Evolutionary conservation across 2,329 filamentous ascomycete species (phyloP).

Genomic region (Trichophaea hybrida): DNA sequence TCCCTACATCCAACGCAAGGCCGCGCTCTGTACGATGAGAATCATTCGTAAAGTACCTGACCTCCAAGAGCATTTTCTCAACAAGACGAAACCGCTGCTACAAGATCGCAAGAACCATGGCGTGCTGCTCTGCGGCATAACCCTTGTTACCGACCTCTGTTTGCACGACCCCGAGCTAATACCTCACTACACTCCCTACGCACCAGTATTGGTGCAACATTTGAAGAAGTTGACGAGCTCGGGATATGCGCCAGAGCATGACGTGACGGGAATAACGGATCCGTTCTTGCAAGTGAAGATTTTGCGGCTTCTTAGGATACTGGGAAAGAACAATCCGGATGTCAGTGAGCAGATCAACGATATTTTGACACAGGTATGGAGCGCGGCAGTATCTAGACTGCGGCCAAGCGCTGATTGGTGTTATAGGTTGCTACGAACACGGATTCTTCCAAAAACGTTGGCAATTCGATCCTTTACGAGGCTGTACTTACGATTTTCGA

Average conservation of each 20-base stretch:
- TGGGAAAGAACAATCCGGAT: slow-evolving; percentile 71
- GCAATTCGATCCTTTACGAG: slow-evolving; percentile 95
- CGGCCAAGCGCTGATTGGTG: not conserved
- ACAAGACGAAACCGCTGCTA: slow-evolving; percentile 77
- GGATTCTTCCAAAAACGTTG: slow-evolving; percentile 94
- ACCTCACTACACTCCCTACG: slow-evolving; percentile 77
- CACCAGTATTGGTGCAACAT: slow-evolving; percentile 74
- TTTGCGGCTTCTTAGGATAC: slow-evolving; percentile 65
- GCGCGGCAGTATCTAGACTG: not conserved
- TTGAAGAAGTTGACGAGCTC: slow-evolving; percentile 86
- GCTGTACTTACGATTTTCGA: slow-evolving; percentile 93
- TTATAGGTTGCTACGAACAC: slow-evolving; percentile 76
- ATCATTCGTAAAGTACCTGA: slow-evolving; percentile 98
- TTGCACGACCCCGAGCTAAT: slow-evolving; percentile 87
- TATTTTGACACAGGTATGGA: slow-evolving; percentile 60
- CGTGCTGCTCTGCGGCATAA: slow-evolving; percentile 82
- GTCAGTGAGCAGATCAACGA: slow-evolving; percentile 98
- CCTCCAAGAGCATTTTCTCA: slow-evolving; percentile 88
- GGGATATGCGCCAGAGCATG: slow-evolving; percentile 92
- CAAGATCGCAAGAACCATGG: slow-evolving; percentile 82
- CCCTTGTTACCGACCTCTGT: slow-evolving; percentile 79
- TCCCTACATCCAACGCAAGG: slow-evolving; percentile 95
- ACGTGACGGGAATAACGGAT: slow-evolving; percentile 95
- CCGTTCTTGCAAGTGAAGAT: slow-evolving; percentile 97
- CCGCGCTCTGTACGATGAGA: slow-evolving; percentile 95